These are phyloP conservation scores for Tolypocladium tundrense DNA, from an alignment of 2,329 filamentous ascomycete species.

Conservation along the genomic window DNA sequence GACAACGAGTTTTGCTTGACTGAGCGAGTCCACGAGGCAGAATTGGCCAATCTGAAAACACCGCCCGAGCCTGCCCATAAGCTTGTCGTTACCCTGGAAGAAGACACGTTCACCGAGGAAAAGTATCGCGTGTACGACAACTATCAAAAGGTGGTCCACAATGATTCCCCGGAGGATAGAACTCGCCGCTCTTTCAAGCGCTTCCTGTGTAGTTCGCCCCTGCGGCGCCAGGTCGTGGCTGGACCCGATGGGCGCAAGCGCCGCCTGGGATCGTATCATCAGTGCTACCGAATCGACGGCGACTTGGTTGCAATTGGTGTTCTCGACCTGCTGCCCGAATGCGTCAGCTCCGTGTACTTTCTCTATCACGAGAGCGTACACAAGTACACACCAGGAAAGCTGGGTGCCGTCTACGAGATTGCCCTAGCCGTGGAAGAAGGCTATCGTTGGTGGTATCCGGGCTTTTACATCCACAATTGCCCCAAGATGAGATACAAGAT, in stretches of 20 bases:
- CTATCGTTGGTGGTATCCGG: slow-evolving; percentile 69
- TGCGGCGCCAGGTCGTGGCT: slow-evolving; percentile 36
- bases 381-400: slow-evolving; percentile 60
- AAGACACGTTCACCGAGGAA: slow-evolving; percentile 61
- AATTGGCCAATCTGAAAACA: slow-evolving; percentile 41
- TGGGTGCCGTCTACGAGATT: slow-evolving; percentile 66
- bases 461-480: slow-evolving; percentile 74
- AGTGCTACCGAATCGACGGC: slow-evolving; percentile 72
- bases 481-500: slow-evolving; percentile 81
- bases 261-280: slow-evolving; percentile 64
- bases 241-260: slow-evolving; percentile 39
- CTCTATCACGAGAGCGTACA: slow-evolving; percentile 69
- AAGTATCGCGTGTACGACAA: slow-evolving; percentile 65
- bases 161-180: slow-evolving; percentile 52
- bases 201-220: slow-evolving; percentile 65
- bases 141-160: slow-evolving; percentile 65
- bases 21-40: slow-evolving; percentile 59
- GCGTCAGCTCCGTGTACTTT: slow-evolving; percentile 76
- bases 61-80: slow-evolving; percentile 56
- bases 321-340: slow-evolving; percentile 64
- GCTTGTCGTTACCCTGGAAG: slow-evolving; percentile 61
- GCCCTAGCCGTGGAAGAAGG: slow-evolving; percentile 56
- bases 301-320: slow-evolving; percentile 66
- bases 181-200: slow-evolving; percentile 51
- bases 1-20: slow-evolving; percentile 58